Conservation (phyloP, 2,329 filamentous ascomycete species). For the Diaporthe helianthi region DNA sequence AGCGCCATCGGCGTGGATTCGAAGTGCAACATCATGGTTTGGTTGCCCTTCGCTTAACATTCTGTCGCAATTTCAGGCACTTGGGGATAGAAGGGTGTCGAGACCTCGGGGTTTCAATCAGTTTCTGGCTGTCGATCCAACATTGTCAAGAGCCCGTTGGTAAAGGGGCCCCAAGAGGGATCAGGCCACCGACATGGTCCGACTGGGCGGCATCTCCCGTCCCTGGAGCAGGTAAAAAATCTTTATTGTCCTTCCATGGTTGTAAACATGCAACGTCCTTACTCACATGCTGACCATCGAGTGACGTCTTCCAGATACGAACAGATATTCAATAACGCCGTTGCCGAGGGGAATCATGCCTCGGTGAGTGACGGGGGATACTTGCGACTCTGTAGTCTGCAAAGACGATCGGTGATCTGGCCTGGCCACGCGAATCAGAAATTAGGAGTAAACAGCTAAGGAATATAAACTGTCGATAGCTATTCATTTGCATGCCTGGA, state of each 20-base stretch:
- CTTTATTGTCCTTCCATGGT: constrained; percentile 13
- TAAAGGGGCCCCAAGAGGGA: neutral
- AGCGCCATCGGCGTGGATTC: neutral
- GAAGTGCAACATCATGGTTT: neutral
- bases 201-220: constrained; percentile 30
- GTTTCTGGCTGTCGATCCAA: neutral
- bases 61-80: neutral
- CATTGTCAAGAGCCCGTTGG: constrained; percentile 3
- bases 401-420: constrained; percentile 11
- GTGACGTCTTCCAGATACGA: constrained; percentile 15
- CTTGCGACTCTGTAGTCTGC: constrained; percentile 7
- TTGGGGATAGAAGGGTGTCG: neutral
- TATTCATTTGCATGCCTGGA: constrained; percentile 14
- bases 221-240: constrained; percentile 14
- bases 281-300: constrained; percentile 14
- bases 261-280: constrained; percentile 4
- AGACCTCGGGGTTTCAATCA: neutral
- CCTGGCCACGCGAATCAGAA: constrained; percentile 6
- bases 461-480: constrained; percentile 2
- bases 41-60: neutral
- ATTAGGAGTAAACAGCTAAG: constrained; percentile 2
- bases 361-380: neutral
- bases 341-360: constrained; percentile 4
- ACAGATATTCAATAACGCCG: neutral
- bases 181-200: constrained; percentile 25